Evolutionary conservation across 2,329 filamentous ascomycete species (phyloP).

Genomic region (Pyrenochaeta sp.): DNA sequence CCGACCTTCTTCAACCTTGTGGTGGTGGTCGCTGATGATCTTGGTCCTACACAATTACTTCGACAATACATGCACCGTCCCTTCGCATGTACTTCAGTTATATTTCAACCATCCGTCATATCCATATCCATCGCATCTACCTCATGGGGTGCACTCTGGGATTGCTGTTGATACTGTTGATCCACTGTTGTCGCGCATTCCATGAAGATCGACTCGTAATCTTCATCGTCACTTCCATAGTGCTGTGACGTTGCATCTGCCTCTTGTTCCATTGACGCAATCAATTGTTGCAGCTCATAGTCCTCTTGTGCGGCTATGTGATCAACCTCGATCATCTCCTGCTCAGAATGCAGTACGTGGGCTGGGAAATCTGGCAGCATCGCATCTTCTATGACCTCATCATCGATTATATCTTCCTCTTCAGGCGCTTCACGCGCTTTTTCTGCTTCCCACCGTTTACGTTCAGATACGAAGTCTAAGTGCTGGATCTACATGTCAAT

Average conservation of each 20-base stretch:
- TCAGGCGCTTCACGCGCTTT: conserved; percentile 52
- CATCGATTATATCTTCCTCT: conserved; percentile 32
- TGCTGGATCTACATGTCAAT: conserved; percentile 53
- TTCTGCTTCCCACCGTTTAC: conserved; percentile 56
- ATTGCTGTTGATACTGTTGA: conserved; percentile 50
- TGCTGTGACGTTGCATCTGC: conserved; percentile 35
- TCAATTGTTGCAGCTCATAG: conserved; percentile 55
- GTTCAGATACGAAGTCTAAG: conserved; percentile 55
- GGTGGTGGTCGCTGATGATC: neutral
- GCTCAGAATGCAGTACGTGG: conserved; percentile 14
- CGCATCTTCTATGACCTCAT: conserved; percentile 29
- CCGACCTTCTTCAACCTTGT: neutral
- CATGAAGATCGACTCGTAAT: conserved; percentile 71
- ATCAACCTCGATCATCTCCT: conserved; percentile 49
- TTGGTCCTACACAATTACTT: neutral
- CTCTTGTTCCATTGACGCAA: conserved; percentile 53
- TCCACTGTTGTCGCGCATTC: conserved; percentile 61
- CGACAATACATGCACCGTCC: no score
- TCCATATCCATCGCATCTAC: conserved; percentile 51
- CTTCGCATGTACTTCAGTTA: no score
- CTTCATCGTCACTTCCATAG: conserved; percentile 65
- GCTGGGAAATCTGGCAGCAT: conserved; percentile 7
- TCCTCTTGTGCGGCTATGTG: conserved; percentile 53
- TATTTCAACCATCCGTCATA: conserved; percentile 32
- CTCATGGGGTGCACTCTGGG: conserved; percentile 19